Evolutionary conservation across 2,329 filamentous ascomycete genomes (phyloP).

Genomic region (Monosporascus sp.): DNA sequence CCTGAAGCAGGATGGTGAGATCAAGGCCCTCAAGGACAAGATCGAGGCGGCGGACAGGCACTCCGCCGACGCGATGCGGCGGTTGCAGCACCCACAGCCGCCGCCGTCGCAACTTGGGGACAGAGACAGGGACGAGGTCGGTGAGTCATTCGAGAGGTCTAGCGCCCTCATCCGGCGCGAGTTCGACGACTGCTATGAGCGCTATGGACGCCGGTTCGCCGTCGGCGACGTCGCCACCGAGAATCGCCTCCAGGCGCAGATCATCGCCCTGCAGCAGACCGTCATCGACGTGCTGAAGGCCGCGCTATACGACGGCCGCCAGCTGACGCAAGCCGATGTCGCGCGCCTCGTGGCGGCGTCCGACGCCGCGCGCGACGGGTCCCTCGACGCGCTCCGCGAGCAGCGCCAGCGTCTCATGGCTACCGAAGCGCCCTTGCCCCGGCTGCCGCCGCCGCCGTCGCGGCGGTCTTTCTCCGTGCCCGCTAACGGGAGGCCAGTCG

Average conservation of each 20-base stretch:
- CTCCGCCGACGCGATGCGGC: background rate
- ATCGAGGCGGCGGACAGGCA: constrained; percentile 6
- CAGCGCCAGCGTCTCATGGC: constrained; percentile 27
- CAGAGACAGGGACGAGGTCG: constrained; percentile 17
- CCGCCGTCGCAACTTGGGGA: background rate
- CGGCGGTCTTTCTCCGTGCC: constrained; percentile 2
- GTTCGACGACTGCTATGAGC: constrained; percentile 28
- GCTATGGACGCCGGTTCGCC: constrained; percentile 30
- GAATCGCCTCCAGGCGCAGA: constrained; percentile 31
- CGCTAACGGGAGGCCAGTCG: background rate
- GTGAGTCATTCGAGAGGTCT: constrained; percentile 24
- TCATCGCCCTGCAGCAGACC: constrained; percentile 32
- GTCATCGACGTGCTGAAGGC: constrained; percentile 34
- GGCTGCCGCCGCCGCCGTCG: background rate
- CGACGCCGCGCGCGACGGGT: constrained; percentile 27
- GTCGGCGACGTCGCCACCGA: constrained; percentile 31
- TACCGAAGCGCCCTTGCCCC: background rate
- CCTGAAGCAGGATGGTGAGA: constrained; percentile 24
- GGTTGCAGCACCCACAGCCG: constrained; percentile 2
- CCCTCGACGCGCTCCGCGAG: constrained; percentile 28
- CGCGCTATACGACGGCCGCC: constrained; percentile 26
- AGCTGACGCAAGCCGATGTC: constrained; percentile 22
- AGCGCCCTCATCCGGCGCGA: constrained; percentile 28
- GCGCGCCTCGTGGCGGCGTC: constrained; percentile 27
- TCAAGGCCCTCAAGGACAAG: constrained; percentile 19